phyloP scores from a whole-genome alignment of 225 moss, liverwort and hornwort species.

The Neckera pumila region DNA sequence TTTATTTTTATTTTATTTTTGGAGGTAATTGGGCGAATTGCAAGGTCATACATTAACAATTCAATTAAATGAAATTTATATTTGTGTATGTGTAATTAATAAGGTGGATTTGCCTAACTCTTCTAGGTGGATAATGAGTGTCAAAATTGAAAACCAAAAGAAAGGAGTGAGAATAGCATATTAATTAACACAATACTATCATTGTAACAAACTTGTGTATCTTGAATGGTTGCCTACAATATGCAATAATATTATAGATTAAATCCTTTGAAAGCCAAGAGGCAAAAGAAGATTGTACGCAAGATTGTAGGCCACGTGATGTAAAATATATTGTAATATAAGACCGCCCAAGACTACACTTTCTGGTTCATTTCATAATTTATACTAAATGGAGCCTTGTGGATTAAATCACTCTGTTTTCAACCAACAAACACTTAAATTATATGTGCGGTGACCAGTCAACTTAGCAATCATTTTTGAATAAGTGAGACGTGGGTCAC shows the following conservation, averaged over 20 bases:
- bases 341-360: accelerated
- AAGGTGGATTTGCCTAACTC: background rate
- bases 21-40: no score
- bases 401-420: accelerated
- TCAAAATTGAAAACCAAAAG: background rate
- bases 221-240: background rate
- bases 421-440: background rate
- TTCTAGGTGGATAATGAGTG: accelerated
- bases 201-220: accelerated
- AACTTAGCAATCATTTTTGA: background rate
- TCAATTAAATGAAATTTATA: background rate
- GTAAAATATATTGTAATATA: background rate
- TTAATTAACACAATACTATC: no score
- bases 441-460: accelerated
- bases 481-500: background rate
- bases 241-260: background rate
- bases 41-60: background rate
- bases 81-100: background rate
- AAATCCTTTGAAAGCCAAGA: background rate
- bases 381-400: accelerated
- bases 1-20: no score
- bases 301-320: background rate
- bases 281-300: background rate
- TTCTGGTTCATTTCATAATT: background rate
- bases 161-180: no score